These are phyloP conservation scores for Sisymbrium altissimum DNA, from an alignment of 345 rosid species.

Conservation along the genomic window DNA sequence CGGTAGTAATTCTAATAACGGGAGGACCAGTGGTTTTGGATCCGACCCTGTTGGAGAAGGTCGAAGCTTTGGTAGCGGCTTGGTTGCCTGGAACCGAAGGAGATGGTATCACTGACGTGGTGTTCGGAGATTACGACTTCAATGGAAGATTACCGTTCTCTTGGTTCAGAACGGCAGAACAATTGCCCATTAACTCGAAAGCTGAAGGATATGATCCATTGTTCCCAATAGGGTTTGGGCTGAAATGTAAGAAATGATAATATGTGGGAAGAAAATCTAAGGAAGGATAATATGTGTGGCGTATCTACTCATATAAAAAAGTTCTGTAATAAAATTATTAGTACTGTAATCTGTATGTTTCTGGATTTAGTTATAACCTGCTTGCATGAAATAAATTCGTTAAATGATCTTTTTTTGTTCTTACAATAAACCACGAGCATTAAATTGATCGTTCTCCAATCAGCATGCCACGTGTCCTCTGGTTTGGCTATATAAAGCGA, in stretches of 20 bases:
- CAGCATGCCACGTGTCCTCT: background rate
- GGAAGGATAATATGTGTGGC: too few relatives aligned
- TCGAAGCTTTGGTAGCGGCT: slow-evolving; percentile 51
- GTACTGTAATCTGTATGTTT: too few relatives aligned
- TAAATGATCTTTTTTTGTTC: too few relatives aligned
- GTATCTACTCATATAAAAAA: too few relatives aligned
- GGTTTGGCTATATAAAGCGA: background rate
- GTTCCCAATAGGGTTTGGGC: background rate
- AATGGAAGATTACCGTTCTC: background rate
- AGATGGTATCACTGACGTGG: slow-evolving; percentile 9
- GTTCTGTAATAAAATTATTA: too few relatives aligned
- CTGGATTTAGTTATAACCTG: too few relatives aligned
- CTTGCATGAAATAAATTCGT: too few relatives aligned
- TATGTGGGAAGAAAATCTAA: too few relatives aligned
- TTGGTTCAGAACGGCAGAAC: slow-evolving; percentile 27
- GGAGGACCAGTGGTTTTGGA: slow-evolving; percentile 66
- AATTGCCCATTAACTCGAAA: slow-evolving; percentile 42
- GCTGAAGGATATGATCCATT: slow-evolving; percentile 48
- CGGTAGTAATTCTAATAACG: slow-evolving; percentile 52
- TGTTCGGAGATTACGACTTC: slow-evolving; percentile 24
- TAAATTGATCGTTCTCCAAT: background rate
- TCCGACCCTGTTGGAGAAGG: slow-evolving; percentile 49
- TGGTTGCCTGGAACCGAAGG: slow-evolving; percentile 22
- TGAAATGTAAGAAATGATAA: too few relatives aligned
- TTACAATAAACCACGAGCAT: background rate